Conservation (phyloP, 2,329 filamentous ascomycete genomes). For the Ophiostoma sp. region DNA sequence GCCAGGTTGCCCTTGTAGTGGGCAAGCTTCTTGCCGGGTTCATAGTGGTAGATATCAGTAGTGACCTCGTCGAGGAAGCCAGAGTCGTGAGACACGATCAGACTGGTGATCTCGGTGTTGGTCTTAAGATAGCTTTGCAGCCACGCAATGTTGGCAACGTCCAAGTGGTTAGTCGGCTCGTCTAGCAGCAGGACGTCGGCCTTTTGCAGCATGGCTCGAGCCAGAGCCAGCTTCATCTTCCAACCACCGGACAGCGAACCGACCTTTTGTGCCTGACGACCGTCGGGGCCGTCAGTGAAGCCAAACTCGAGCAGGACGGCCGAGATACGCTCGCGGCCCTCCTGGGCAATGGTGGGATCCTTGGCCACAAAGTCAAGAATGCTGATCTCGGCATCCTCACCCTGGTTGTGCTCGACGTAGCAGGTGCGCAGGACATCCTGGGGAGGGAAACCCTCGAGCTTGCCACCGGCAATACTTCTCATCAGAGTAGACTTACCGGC, state of each 20-base stretch:
- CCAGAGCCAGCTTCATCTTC: constrained; percentile 99
- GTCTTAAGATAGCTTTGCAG: constrained; percentile 89
- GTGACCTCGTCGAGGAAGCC: constrained; percentile 95
- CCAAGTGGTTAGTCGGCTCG: constrained; percentile 98
- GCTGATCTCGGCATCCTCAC: constrained; percentile 92
- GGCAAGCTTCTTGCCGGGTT: constrained; percentile 86
- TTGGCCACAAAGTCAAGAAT: constrained; percentile 90
- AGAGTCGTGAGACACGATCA: constrained; percentile 98
- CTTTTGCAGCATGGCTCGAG: constrained; percentile 90
- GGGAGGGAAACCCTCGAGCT: constrained; percentile 92
- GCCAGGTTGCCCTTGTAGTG: constrained; percentile 79
- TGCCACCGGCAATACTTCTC: constrained; percentile 89
- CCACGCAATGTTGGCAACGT: constrained; percentile 95
- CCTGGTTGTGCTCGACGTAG: constrained; percentile 99
- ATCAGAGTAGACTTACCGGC: constrained; percentile 96
- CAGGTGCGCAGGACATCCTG: constrained; percentile 91
- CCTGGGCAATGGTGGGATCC: constrained; percentile 76
- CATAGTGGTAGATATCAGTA: constrained; percentile 98
- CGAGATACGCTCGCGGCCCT: constrained; percentile 75
- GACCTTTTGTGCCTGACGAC: constrained; percentile 81
- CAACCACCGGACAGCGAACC: constrained; percentile 95
- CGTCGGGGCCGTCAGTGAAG: constrained; percentile 84
- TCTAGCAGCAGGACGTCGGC: constrained; percentile 96
- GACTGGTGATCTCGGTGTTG: constrained; percentile 92
- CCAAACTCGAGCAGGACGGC: constrained; percentile 85